A percentile compares a stretch with the other conserved stretches of the same genome.
phyloP scores from a whole-genome alignment of 257 asterid species.

The Haberlea rhodopensis region DNA sequence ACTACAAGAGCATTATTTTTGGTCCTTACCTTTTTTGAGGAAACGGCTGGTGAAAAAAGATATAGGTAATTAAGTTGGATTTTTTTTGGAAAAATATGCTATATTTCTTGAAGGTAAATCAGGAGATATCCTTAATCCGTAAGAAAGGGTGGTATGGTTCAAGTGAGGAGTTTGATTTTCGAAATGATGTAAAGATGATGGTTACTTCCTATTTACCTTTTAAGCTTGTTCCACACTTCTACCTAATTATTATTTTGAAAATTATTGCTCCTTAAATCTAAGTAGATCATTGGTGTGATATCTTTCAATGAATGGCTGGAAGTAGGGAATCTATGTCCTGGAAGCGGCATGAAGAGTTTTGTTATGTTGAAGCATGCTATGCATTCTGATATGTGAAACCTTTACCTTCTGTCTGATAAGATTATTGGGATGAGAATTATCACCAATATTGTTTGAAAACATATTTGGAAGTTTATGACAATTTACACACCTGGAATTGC shows the following conservation, averaged over 20 bases:
- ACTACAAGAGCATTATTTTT: neutral
- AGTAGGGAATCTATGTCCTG: constrained; percentile 2
- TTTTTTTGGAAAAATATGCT: neutral
- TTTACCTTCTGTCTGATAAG: constrained; percentile 1
- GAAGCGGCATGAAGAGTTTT: constrained; percentile 10
- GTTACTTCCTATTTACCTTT: neutral
- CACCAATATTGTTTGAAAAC: neutral
- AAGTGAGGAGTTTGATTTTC: neutral
- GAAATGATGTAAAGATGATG: constrained; percentile 9
- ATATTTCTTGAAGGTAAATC: neutral
- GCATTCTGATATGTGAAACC: neutral
- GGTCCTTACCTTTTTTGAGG: neutral
- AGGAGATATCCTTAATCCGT: constrained; percentile 1
- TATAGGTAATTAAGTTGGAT: neutral
- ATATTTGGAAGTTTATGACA: constrained; percentile 6
- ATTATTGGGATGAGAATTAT: constrained; percentile 9
- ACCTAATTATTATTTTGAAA: neutral
- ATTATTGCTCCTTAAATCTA: neutral
- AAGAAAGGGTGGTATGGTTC: constrained; percentile 11
- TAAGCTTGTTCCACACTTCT: constrained; percentile 8
- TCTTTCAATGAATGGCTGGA: neutral
- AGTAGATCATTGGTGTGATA: neutral
- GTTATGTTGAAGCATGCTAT: constrained; percentile 17
- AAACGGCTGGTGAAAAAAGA: constrained; percentile 1
- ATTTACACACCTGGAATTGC: neutral